Evolutionary conservation across 352 stramenopile genomes (phyloP).

Genomic region (Halophytophthora batemanensis): DNA sequence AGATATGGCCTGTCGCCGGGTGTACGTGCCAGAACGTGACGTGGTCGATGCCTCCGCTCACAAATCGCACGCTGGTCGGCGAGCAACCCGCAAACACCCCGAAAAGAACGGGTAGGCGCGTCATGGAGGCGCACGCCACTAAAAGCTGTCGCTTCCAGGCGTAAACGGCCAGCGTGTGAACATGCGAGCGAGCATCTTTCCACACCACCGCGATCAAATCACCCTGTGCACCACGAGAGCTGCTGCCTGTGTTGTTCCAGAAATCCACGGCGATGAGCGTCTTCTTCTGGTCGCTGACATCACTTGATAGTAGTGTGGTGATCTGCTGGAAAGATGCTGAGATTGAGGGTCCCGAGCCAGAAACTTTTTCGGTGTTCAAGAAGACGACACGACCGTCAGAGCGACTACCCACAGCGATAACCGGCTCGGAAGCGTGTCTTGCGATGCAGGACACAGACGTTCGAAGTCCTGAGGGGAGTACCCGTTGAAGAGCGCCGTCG

Average conservation of each 20-base stretch:
- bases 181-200: slow-evolving; percentile 32
- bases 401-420: slow-evolving; percentile 41
- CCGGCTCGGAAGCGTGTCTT: slow-evolving; percentile 40
- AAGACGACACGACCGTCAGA: slow-evolving; percentile 29
- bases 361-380: slow-evolving; percentile 25
- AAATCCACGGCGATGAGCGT: slow-evolving; percentile 31
- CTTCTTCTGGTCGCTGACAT: slow-evolving; percentile 1
- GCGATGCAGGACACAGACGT: slow-evolving; percentile 48
- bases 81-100: slow-evolving; percentile 35
- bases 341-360: background rate
- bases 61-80: slow-evolving; percentile 28
- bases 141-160: slow-evolving; percentile 37
- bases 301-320: slow-evolving; percentile 18
- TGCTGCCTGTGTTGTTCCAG: slow-evolving; percentile 14
- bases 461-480: slow-evolving; percentile 38
- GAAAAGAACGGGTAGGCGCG: slow-evolving; percentile 52
- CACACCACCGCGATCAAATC: slow-evolving; percentile 56
- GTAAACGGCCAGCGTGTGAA: slow-evolving; percentile 50
- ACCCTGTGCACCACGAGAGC: slow-evolving; percentile 13
- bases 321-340: slow-evolving; percentile 30
- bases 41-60: slow-evolving; percentile 69
- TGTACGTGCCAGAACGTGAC: slow-evolving; percentile 64
- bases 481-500: slow-evolving; percentile 25
- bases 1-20: slow-evolving; percentile 40
- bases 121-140: slow-evolving; percentile 42